Percentiles rank a stretch among this genome's conserved stretches.
phyloP scores from a whole-genome alignment of 768 basidiomycete genomes.

The Collybiopsis luxurians region DNA sequence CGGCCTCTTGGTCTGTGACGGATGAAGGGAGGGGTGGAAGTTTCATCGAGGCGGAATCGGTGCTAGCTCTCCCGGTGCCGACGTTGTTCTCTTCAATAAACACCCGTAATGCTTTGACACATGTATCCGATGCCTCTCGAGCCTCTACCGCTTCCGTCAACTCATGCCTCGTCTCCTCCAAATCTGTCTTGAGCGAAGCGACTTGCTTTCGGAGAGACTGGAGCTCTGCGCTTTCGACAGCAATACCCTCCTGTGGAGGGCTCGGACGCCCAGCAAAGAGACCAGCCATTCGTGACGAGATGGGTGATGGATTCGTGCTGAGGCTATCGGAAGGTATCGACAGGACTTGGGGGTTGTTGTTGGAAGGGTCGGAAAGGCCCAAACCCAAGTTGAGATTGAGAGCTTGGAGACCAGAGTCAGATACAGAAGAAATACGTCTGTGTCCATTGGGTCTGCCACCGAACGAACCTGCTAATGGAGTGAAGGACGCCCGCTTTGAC shows the following conservation, averaged over 20 bases:
- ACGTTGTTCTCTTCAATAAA: conserved; percentile 78
- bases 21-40: conserved; percentile 40
- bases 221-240: conserved; percentile 48
- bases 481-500: conserved; percentile 74
- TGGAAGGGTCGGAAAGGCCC: conserved; percentile 3
- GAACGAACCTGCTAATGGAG: conserved; percentile 61
- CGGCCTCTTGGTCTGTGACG: conserved; percentile 35
- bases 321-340: conserved; percentile 29
- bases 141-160: conserved; percentile 80
- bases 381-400: conserved; percentile 22
- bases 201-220: conserved; percentile 64
- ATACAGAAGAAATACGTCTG: conserved; percentile 72
- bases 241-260: conserved; percentile 36
- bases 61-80: conserved; percentile 30
- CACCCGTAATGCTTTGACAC: conserved; percentile 76
- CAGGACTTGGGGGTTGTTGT: conserved; percentile 30
- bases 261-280: conserved; percentile 43
- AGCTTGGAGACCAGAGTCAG: conserved; percentile 46
- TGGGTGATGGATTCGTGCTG: conserved; percentile 17
- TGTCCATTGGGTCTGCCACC: conserved; percentile 45
- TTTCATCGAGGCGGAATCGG: conserved; percentile 26
- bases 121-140: conserved; percentile 81
- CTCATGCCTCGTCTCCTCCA: conserved; percentile 65
- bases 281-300: conserved; percentile 39
- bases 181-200: conserved; percentile 47